A percentile compares a stretch with the other conserved stretches of the same genome.
These are phyloP conservation scores for Cystobasidium sp. DNA, from an alignment of 1,284 basidiomycete species.

Conservation along the genomic window DNA sequence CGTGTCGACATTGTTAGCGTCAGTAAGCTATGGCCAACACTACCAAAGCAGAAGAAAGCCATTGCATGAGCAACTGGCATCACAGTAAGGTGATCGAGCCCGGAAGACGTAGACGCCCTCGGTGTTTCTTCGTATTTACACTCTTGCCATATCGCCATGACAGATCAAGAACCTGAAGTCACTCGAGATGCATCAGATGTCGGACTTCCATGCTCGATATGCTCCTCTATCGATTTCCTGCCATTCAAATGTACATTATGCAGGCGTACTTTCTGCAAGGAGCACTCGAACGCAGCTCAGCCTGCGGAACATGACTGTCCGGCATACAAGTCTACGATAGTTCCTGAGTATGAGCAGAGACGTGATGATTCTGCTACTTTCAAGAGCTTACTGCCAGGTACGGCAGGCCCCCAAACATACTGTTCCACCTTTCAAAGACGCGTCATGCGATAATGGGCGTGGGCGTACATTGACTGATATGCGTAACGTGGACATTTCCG, in stretches of 20 bases:
- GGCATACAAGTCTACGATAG: neutral
- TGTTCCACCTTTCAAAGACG: neutral
- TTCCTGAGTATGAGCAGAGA: neutral
- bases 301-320: constrained; percentile 23
- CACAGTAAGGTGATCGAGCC: too few species aligned
- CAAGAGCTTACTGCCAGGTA: constrained; percentile 17
- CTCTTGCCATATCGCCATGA: neutral
- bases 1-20: neutral
- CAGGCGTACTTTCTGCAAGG: constrained; percentile 25
- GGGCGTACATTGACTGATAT: neutral
- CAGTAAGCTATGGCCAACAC: too few species aligned
- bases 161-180: neutral
- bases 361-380: constrained; percentile 6
- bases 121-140: too few species aligned
- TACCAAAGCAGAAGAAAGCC: too few species aligned
- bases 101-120: too few species aligned
- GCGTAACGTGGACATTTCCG: neutral
- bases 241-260: constrained; percentile 38
- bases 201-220: constrained; percentile 27
- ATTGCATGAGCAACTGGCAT: too few species aligned
- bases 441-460: neutral
- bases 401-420: neutral
- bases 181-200: constrained; percentile 36
- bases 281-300: constrained; percentile 21
- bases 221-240: constrained; percentile 37